A percentile compares a stretch with the other conserved stretches of the same genome.
Evolutionary conservation across 305 asterid genomes (phyloP).

Genomic region (Fraxinus angustifolia): DNA sequence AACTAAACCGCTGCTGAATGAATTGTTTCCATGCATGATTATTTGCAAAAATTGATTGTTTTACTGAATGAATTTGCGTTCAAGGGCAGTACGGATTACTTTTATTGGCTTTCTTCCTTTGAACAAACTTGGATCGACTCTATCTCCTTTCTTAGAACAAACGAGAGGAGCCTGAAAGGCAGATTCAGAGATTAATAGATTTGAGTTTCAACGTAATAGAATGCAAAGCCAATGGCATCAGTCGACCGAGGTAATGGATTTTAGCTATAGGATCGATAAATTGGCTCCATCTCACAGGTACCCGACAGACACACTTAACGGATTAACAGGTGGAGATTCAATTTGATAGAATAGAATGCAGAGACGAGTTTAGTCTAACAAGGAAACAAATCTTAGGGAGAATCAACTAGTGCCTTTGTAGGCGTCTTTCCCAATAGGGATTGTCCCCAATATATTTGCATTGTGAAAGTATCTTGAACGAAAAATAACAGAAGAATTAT

Average conservation of each 20-base stretch:
- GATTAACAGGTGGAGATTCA: not conserved
- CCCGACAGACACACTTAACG: not conserved
- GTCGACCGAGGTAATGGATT: not conserved
- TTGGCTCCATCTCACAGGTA: not conserved
- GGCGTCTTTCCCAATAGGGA: not conserved
- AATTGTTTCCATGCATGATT: not conserved
- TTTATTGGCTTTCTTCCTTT: not conserved
- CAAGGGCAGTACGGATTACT: not conserved
- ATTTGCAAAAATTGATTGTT: not conserved
- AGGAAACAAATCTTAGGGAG: not conserved
- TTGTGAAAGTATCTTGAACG: not conserved
- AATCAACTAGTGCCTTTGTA: not conserved
- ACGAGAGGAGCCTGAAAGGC: not conserved
- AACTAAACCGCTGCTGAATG: not conserved
- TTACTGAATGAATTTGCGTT: not conserved
- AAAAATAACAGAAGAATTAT: not conserved
- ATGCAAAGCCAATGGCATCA: not conserved
- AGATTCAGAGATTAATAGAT: not conserved
- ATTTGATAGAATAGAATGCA: not conserved
- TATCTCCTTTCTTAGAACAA: not conserved
- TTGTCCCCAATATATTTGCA: not conserved
- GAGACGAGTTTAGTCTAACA: not conserved
- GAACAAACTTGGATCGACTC: not conserved
- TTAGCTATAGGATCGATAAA: not conserved
- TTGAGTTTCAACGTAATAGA: not conserved